Evolutionary conservation across 2,329 filamentous ascomycete genomes (phyloP).

Genomic region (Triangularia setosa): DNA sequence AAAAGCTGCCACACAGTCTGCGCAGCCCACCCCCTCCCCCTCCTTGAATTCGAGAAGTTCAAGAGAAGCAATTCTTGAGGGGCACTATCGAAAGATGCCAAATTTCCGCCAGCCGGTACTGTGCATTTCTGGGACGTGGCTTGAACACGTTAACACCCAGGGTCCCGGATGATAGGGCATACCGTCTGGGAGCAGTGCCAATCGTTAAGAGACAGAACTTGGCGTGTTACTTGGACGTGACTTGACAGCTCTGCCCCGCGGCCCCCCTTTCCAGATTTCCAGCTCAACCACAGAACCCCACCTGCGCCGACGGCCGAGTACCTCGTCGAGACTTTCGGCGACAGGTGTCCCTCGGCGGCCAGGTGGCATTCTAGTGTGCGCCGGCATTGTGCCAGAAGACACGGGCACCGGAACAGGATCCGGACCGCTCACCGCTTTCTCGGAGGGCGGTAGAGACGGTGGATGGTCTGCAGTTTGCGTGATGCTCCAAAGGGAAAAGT

Average conservation of each 20-base stretch:
- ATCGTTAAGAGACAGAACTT: conserved; percentile 12
- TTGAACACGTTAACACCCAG: conserved; percentile 15
- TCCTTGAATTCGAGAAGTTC: neutral
- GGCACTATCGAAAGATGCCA: neutral
- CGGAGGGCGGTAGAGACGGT: conserved; percentile 1
- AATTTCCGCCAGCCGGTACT: conserved; percentile 8
- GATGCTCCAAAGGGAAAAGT: conserved; percentile 8
- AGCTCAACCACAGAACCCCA: conserved; percentile 9
- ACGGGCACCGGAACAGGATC: neutral
- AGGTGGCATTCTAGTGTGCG: neutral
- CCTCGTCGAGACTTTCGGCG: conserved; percentile 8
- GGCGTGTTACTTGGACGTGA: conserved; percentile 4
- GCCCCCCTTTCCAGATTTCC: conserved; percentile 2
- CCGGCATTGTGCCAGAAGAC: neutral
- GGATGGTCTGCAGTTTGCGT: conserved; percentile 7
- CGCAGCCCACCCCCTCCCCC: neutral
- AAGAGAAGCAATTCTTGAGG: neutral
- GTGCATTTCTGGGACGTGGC: conserved; percentile 9
- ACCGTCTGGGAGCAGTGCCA: neutral
- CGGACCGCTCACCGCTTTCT: conserved; percentile 17
- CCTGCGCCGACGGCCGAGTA: conserved; percentile 7
- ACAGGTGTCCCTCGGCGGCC: conserved; percentile 6
- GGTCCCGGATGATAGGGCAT: conserved; percentile 6
- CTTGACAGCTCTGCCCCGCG: conserved; percentile 18
- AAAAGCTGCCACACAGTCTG: neutral